Conservation (phyloP, 2,329 filamentous ascomycete genomes). For the Huntiella decipiens region DNA sequence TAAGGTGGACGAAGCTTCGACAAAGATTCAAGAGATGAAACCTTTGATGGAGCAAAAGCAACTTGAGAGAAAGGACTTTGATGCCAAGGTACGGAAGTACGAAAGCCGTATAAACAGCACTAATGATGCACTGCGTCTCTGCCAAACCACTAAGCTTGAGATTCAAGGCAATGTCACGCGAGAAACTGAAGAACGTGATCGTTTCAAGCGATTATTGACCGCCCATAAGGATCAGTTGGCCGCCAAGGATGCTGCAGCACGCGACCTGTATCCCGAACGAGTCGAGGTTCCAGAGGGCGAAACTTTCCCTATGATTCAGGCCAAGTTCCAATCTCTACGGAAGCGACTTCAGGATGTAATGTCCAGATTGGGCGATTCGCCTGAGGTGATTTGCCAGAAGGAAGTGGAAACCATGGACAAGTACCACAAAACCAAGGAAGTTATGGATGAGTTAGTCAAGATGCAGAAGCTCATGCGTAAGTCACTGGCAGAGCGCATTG, state of each 20-base stretch:
- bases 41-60: not conserved
- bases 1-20: not conserved
- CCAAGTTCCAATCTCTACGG: slow-evolving; percentile 33
- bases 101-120: slow-evolving; percentile 14
- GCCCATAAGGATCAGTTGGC: slow-evolving; percentile 18
- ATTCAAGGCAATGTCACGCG: not conserved
- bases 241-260: slow-evolving; percentile 11
- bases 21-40: slow-evolving; percentile 23
- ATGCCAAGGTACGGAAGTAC: not conserved
- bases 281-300: slow-evolving; percentile 28
- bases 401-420: slow-evolving; percentile 22
- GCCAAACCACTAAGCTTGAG: slow-evolving; percentile 6
- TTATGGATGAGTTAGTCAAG: slow-evolving; percentile 23
- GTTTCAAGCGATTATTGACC: slow-evolving; percentile 16
- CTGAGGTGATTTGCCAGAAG: slow-evolving; percentile 41
- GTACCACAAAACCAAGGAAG: slow-evolving; percentile 22
- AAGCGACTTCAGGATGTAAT: slow-evolving; percentile 40
- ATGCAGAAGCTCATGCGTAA: slow-evolving; percentile 29
- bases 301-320: slow-evolving; percentile 36
- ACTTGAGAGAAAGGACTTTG: not conserved
- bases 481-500: slow-evolving; percentile 49
- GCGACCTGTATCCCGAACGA: slow-evolving; percentile 22
- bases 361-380: slow-evolving; percentile 39
- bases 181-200: slow-evolving; percentile 25
- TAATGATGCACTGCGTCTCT: slow-evolving; percentile 19